These are phyloP conservation scores for Barbarea vulgaris DNA, from an alignment of 345 rosid genomes.

Conservation along the genomic window DNA sequence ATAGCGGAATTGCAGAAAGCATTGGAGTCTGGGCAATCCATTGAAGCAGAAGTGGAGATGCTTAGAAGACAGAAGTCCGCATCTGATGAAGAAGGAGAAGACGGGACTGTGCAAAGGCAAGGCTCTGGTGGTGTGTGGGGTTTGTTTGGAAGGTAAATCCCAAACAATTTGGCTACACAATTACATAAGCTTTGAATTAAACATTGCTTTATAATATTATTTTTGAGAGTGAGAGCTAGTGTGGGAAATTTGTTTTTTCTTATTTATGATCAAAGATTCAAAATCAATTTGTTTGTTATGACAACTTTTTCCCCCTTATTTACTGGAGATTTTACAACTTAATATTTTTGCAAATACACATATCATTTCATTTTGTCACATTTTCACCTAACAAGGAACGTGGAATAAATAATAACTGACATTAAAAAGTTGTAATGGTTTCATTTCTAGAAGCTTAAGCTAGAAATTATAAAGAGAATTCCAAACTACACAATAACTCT, in stretches of 20 bases:
- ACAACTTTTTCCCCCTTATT: background rate
- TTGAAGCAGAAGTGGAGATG: slow-evolving; percentile 83
- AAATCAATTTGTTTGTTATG: slow-evolving; percentile 8
- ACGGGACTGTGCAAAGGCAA: slow-evolving; percentile 54
- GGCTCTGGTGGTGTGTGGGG: slow-evolving; percentile 86
- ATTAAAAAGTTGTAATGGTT: background rate
- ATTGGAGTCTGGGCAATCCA: slow-evolving; percentile 67
- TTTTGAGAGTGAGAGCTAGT: slow-evolving; percentile 11
- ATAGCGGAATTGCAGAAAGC: slow-evolving; percentile 82
- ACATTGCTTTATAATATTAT: slow-evolving; percentile 8
- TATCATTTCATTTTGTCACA: background rate
- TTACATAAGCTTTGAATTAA: slow-evolving; percentile 8
- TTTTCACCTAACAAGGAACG: background rate
- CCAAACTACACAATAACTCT: slow-evolving; percentile 21
- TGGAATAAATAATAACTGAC: background rate
- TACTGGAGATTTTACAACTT: background rate
- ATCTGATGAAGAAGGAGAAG: slow-evolving; percentile 68
- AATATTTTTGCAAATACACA: background rate
- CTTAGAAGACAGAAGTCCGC: slow-evolving; percentile 75
- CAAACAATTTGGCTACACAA: slow-evolving; percentile 9
- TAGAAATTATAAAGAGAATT: slow-evolving; percentile 19
- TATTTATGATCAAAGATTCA: slow-evolving; percentile 15
- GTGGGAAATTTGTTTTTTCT: background rate
- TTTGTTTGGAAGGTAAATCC: slow-evolving; percentile 61
- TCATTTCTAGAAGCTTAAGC: slow-evolving; percentile 22